These are phyloP conservation scores for Microascus cirrosus DNA, from an alignment of 2,329 filamentous ascomycete genomes.

Conservation along the genomic window DNA sequence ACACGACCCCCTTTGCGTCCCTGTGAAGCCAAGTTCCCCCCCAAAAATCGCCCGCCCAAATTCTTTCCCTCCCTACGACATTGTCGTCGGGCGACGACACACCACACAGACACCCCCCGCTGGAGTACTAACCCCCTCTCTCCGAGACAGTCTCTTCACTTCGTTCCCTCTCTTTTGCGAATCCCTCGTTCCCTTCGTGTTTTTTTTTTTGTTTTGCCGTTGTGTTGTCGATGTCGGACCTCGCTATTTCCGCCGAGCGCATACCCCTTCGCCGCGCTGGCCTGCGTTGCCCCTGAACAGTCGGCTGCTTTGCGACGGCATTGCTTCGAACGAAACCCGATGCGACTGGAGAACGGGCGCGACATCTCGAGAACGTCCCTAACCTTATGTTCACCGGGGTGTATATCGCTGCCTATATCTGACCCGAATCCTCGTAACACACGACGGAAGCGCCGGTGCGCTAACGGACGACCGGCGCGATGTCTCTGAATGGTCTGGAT, in stretches of 20 bases:
- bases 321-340: background rate
- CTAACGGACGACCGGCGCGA: slow-evolving; percentile 22
- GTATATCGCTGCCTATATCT: background rate
- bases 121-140: background rate
- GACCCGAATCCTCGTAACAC: background rate
- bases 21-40: background rate
- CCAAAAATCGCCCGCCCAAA: background rate
- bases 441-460: background rate
- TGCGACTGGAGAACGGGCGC: background rate
- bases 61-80: background rate
- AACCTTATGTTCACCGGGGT: background rate
- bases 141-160: background rate
- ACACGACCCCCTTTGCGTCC: background rate
- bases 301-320: slow-evolving; percentile 7
- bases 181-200: background rate
- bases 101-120: background rate
- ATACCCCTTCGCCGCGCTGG: background rate
- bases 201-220: background rate
- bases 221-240: background rate
- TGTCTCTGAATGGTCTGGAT: slow-evolving; percentile 97
- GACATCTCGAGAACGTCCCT: background rate
- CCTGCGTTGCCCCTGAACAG: slow-evolving; percentile 3
- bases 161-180: background rate
- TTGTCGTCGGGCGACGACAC: background rate
- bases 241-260: slow-evolving; percentile 1